Base-by-base conservation (phyloP, 371 early-diverging fungal genomes). In the Mortierella sp. region DNA sequence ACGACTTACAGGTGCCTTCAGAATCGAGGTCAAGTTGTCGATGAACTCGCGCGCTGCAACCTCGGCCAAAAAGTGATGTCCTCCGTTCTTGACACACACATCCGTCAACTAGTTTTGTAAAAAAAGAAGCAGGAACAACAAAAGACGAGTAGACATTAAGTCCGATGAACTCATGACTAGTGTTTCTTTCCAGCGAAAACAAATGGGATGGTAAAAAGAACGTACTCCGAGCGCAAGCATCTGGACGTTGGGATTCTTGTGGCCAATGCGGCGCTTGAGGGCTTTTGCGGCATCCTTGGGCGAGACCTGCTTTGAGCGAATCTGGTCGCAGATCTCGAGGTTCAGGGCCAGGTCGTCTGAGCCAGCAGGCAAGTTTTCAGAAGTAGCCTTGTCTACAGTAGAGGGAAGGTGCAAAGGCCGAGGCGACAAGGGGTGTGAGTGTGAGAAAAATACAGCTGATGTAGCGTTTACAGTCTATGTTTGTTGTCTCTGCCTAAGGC, bases 51-150 rank as follows among this genome's bases (percentile, higher is more conserved):
- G 90, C n/a, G 95, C 91, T 1, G 98, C 95, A 27, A 98, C 88
- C 81, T 98, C 98, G 12, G 92, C 91, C 60, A 98, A 89, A 83
- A 99, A 97, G 56, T 93, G 93, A 70, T 90, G 88, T 4, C 99
- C 99, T 43, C 96, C 95, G 87, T 99, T 99, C 88, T 99, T 99
- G 48, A 98, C 96, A 83, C 97, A 97, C n/a, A 95, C 93, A 88
- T 99, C 99, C 4, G 95, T 90, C 54, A 98, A 88, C 97, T 96
- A 79, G 21, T 51, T 21, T 12, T 0, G 70, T 3, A 71, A 43
- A 70, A 55, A 44, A 41, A 48, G 10, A 27, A 56, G 8, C 58
- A 58, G 27, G n/a, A 10, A n/a, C 4, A 11, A 58, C 12, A 58
- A 58, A 58, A 58, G 32, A 29, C 16, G 18, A 46, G 54, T 43